A percentile compares a stretch with the other conserved stretches of the same genome.
phyloP scores from a whole-genome alignment of 768 basidiomycete genomes.

The Mycena haematopus region DNA sequence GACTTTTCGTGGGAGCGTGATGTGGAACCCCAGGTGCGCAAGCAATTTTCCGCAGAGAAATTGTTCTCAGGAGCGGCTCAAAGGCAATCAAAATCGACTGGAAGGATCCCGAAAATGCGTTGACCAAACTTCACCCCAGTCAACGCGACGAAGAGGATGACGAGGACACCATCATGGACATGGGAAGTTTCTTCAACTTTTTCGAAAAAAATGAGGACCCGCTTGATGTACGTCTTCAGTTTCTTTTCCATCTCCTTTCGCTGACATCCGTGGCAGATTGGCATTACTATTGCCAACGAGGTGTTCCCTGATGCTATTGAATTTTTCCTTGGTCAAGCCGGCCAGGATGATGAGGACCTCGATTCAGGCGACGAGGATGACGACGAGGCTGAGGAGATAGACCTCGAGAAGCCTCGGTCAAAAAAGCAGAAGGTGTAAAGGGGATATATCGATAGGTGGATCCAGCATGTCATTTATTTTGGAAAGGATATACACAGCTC shows the following conservation, averaged over 20 bases:
- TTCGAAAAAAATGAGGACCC: slow-evolving; percentile 73
- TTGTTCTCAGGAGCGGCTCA: slow-evolving; percentile 6
- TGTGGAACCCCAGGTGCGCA: slow-evolving; percentile 66
- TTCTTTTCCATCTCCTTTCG: background rate
- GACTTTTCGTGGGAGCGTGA: slow-evolving; percentile 84
- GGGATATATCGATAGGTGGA: slow-evolving; percentile 5
- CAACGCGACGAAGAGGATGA: slow-evolving; percentile 67
- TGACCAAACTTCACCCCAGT: slow-evolving; percentile 82
- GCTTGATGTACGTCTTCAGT: slow-evolving; percentile 60
- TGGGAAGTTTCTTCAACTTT: slow-evolving; percentile 89
- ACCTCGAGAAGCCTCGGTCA: slow-evolving; percentile 80
- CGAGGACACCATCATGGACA: slow-evolving; percentile 62
- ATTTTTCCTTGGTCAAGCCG: slow-evolving; percentile 75
- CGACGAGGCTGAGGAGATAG: slow-evolving; percentile 85
- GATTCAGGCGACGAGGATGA: slow-evolving; percentile 73
- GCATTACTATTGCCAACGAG: slow-evolving; percentile 73
- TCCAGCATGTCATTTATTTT: slow-evolving; percentile 21
- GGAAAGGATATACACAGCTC: slow-evolving; percentile 9
- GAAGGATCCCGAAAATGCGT: slow-evolving; percentile 78
- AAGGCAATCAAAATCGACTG: slow-evolving; percentile 77
- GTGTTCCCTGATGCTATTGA: slow-evolving; percentile 84
- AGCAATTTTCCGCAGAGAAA: slow-evolving; percentile 27
- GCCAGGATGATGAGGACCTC: slow-evolving; percentile 65
- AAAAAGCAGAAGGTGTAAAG: slow-evolving; percentile 74
- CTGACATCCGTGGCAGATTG: slow-evolving; percentile 55